Evolutionary conservation across 169 alveolate genomes (phyloP).

Genomic region (Cryptosporidium ubiquitum): DNA sequence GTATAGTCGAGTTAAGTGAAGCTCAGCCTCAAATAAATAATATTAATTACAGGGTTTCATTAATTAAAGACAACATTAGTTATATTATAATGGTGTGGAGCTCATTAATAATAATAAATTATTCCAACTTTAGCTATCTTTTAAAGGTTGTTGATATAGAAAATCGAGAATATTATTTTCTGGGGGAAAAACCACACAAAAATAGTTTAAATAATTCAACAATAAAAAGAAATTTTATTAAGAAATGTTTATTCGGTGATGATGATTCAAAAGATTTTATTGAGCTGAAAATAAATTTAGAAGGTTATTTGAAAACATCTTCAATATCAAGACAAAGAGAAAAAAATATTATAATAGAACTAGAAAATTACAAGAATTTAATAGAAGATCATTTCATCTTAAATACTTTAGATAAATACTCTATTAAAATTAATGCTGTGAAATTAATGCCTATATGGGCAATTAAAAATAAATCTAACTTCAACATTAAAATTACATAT

Average conservation of each 20-base stretch:
- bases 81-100: neutral
- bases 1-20: neutral
- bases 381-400: neutral
- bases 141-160: neutral
- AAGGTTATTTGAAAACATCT: neutral
- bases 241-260: neutral
- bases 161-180: neutral
- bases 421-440: neutral
- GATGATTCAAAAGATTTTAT: neutral
- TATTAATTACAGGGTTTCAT: neutral
- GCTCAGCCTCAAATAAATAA: neutral
- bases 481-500: neutral
- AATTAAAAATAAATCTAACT: constrained; percentile 3
- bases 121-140: neutral
- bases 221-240: neutral
- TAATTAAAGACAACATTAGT: neutral
- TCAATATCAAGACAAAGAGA: neutral
- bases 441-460: constrained; percentile 15
- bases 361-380: neutral
- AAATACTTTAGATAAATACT: neutral
- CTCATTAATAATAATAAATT: neutral
- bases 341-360: neutral
- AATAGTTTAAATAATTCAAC: neutral
- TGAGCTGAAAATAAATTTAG: neutral
- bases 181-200: neutral